A percentile compares a stretch with the other conserved stretches of the same genome.
Evolutionary conservation across 1,139 yeast genomes (phyloP).

Genomic region (Saccharomyces hybrid): DNA sequence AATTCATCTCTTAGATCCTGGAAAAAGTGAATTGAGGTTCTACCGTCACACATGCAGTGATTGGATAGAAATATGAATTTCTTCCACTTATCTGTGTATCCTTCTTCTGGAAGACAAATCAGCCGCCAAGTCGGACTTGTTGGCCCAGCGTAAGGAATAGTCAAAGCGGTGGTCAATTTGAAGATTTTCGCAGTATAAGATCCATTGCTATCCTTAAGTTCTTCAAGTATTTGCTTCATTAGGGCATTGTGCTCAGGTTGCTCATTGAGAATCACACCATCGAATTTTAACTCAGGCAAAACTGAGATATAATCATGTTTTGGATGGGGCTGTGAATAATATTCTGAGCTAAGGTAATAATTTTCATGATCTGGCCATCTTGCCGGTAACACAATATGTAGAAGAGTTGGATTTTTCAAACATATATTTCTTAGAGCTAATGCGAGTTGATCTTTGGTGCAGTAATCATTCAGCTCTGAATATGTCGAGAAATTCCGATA

Average conservation of each 20-base stretch:
- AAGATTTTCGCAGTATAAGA: neutral
- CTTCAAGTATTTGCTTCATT: neutral
- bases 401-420: constrained; percentile 8
- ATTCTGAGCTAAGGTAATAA: constrained; percentile 7
- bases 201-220: constrained; percentile 1
- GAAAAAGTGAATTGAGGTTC: constrained; percentile 7
- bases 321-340: constrained; percentile 4
- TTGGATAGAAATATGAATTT: constrained; percentile 7
- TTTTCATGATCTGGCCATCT: constrained; percentile 2
- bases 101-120: constrained; percentile 4
- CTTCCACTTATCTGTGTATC: constrained; percentile 2
- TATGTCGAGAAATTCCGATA: constrained; percentile 8
- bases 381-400: constrained; percentile 5
- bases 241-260: neutral
- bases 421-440: constrained; percentile 7
- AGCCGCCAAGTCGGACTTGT: constrained; percentile 9
- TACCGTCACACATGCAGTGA: constrained; percentile 9
- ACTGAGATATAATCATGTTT: constrained; percentile 10
- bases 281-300: constrained; percentile 1
- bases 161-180: constrained; percentile 3
- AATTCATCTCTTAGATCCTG: constrained; percentile 6
- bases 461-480: constrained; percentile 5
- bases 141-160: constrained; percentile 6
- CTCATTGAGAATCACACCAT: neutral
- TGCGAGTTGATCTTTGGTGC: constrained; percentile 5